Conservation (phyloP, 257 asterid species). For the Ophiorrhiza pumila region DNA sequence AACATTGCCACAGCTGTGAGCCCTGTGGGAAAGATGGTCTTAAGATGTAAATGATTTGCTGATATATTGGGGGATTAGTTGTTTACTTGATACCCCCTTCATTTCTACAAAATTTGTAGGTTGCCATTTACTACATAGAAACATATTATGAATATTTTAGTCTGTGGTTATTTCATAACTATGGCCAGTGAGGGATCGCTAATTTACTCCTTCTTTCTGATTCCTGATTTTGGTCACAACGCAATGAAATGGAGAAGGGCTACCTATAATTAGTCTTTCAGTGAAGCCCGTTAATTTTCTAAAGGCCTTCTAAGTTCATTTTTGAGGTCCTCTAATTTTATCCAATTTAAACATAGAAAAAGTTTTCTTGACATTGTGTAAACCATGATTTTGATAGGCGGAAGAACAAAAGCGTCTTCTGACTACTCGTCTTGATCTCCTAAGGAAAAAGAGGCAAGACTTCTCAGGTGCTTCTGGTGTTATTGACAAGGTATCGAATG, state of each 20-base stretch:
- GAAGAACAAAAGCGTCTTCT: slow-evolving; percentile 52
- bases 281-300: background rate
- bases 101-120: too few relatives aligned
- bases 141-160: background rate
- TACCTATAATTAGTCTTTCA: too few relatives aligned
- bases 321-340: background rate
- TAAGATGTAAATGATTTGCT: too few relatives aligned
- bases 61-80: too few relatives aligned
- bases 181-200: background rate
- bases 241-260: background rate
- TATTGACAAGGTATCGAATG: slow-evolving; percentile 41
- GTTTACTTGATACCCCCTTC: too few relatives aligned
- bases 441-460: slow-evolving; percentile 54
- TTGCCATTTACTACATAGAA: too few relatives aligned
- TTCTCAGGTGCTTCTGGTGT: slow-evolving; percentile 44
- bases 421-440: slow-evolving; percentile 50
- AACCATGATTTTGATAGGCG: slow-evolving; percentile 38
- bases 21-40: too few relatives aligned
- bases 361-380: background rate
- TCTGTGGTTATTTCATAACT: background rate
- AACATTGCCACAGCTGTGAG: background rate
- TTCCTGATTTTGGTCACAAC: background rate
- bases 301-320: background rate
- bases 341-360: background rate
- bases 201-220: background rate